phyloP scores from a whole-genome alignment of 2,329 filamentous ascomycete genomes.

The Thermomyces lanuginosus region DNA sequence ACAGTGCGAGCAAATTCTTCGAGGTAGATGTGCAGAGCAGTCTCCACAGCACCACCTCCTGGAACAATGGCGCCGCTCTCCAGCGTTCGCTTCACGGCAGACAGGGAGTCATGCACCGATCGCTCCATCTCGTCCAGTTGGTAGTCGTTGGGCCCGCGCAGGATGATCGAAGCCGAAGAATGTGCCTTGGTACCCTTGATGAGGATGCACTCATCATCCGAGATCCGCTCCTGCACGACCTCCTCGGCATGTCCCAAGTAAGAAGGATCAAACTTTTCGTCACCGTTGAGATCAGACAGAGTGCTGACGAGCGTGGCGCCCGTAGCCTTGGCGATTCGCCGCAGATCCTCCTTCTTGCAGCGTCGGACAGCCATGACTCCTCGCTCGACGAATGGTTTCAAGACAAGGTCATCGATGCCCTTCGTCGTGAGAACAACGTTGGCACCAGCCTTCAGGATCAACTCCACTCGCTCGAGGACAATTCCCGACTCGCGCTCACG shows the following conservation, averaged over 20 bases:
- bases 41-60: constrained; percentile 91
- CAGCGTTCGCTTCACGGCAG: constrained; percentile 88
- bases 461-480: constrained; percentile 81
- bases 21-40: constrained; percentile 96
- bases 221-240: constrained; percentile 95
- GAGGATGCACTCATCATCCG: constrained; percentile 94
- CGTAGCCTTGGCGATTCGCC: constrained; percentile 89
- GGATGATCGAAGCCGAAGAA: constrained; percentile 87
- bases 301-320: constrained; percentile 86
- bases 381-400: constrained; percentile 88
- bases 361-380: constrained; percentile 90
- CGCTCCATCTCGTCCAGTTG: constrained; percentile 98
- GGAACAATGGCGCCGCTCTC: constrained; percentile 96
- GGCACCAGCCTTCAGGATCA: constrained; percentile 93
- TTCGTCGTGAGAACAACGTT: constrained; percentile 96
- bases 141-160: constrained; percentile 90
- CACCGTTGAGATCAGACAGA: constrained; percentile 88
- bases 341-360: constrained; percentile 96
- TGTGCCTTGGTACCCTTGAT: constrained; percentile 91
- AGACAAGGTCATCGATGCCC: constrained; percentile 88
- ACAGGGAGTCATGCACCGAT: constrained; percentile 90
- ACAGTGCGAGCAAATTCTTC: constrained; percentile 98
- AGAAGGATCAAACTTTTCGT: constrained; percentile 87
- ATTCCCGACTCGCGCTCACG: constrained; percentile 83
- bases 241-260: constrained; percentile 85